These are phyloP conservation scores for Ascosphaera pollenicola DNA, from an alignment of 2,329 filamentous ascomycete species.

Conservation along the genomic window DNA sequence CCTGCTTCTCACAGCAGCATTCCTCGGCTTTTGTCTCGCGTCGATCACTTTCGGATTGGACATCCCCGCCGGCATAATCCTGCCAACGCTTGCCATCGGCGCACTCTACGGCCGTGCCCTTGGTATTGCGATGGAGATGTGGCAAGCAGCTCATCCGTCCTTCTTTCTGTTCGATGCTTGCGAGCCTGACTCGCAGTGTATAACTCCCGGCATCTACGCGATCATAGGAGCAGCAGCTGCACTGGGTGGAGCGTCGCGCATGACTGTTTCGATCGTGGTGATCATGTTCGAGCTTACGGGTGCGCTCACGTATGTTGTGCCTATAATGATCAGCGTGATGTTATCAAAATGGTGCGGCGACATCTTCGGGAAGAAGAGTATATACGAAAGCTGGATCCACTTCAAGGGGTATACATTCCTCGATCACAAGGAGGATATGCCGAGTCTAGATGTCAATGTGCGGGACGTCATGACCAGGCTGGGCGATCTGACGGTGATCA, in stretches of 20 bases:
- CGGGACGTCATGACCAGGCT: conserved; percentile 77
- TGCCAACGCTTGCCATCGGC: conserved; percentile 90
- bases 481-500: conserved; percentile 74
- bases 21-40: conserved; percentile 67
- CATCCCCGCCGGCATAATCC: conserved; percentile 83
- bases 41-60: conserved; percentile 82
- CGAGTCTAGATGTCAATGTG: conserved; percentile 67
- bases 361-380: conserved; percentile 74
- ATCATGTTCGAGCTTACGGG: conserved; percentile 99
- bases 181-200: conserved; percentile 65
- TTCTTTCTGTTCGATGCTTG: conserved; percentile 62
- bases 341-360: conserved; percentile 96
- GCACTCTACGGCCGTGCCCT: conserved; percentile 75
- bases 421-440: conserved; percentile 63
- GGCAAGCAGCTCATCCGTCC: conserved; percentile 56
- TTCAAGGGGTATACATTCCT: conserved; percentile 91
- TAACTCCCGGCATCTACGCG: conserved; percentile 88
- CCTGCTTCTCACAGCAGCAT: conserved; percentile 58
- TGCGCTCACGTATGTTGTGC: conserved; percentile 83
- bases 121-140: conserved; percentile 73
- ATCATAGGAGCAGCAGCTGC: conserved; percentile 90
- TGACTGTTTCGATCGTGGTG: conserved; percentile 96
- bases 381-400: conserved; percentile 96
- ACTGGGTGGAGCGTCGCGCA: conserved; percentile 79
- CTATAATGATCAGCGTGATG: conserved; percentile 99